phyloP scores from a whole-genome alignment of 1,139 yeast species.

The Lodderomyces orthopsilosis region DNA sequence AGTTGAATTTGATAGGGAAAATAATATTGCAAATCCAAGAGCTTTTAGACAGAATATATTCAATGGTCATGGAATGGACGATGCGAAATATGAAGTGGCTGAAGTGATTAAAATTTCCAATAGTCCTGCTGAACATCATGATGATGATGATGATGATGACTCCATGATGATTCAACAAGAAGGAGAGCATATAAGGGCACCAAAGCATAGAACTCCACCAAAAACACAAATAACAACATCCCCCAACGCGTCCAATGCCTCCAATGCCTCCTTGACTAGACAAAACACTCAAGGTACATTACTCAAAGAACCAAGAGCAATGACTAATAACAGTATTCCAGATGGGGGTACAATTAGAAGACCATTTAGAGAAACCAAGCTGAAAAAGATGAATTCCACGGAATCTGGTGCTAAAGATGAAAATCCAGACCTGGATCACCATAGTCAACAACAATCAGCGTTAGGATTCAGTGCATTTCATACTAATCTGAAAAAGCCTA shows the following conservation, averaged over 20 bases:
- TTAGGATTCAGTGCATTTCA: not conserved
- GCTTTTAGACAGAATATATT: not conserved
- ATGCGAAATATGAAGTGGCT: not conserved
- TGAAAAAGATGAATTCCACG: not conserved
- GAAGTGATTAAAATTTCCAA: not conserved
- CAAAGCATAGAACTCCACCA: not conserved
- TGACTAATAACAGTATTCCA: not conserved
- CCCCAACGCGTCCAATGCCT: not conserved
- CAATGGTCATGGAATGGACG: not conserved
- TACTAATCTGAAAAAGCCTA: not conserved
- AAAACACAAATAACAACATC: not conserved
- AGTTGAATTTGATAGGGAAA: not conserved
- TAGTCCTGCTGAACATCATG: not conserved
- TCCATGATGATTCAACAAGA: not conserved
- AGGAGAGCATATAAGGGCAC: slow-evolving; percentile 1
- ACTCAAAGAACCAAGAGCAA: not conserved
- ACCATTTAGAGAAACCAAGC: not conserved
- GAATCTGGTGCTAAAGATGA: not conserved
- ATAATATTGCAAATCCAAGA: not conserved
- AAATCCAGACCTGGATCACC: not conserved
- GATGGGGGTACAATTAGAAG: not conserved
- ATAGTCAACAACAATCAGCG: not conserved
- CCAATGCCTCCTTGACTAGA: not conserved
- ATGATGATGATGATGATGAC: not conserved
- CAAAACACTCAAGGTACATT: not conserved